Evolutionary conservation across 805 yeast genomes (phyloP).

Genomic region (Yarrowia yakushimensis): DNA sequence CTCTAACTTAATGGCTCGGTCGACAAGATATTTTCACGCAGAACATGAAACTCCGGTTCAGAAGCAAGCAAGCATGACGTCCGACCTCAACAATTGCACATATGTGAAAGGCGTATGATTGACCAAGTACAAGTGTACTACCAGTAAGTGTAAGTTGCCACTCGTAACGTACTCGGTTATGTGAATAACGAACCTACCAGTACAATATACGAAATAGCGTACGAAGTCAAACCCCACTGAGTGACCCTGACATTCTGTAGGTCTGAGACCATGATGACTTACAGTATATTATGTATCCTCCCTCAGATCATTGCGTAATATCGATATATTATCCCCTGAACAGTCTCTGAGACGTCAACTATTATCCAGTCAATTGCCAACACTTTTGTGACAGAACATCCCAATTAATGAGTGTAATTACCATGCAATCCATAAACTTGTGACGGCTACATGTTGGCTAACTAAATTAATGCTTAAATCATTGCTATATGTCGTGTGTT

Average conservation of each 20-base stretch:
- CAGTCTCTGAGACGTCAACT: neutral
- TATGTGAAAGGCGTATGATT: too few relatives aligned
- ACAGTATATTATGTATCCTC: neutral
- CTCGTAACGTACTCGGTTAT: too few relatives aligned
- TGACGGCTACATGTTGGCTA: too few relatives aligned
- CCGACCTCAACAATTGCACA: too few relatives aligned
- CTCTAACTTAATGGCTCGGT: constrained; percentile 1
- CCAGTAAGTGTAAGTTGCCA: too few relatives aligned
- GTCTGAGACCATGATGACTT: neutral
- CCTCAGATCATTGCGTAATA: neutral
- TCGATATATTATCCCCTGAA: neutral
- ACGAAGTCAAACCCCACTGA: neutral
- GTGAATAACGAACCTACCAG: too few relatives aligned
- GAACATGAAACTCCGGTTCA: neutral
- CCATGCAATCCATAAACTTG: too few relatives aligned
- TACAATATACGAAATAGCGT: too few relatives aligned
- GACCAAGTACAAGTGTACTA: too few relatives aligned
- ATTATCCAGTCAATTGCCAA: neutral
- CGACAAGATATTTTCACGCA: neutral
- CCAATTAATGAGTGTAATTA: too few relatives aligned
- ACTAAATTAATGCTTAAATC: constrained; percentile 8
- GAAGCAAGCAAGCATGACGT: neutral
- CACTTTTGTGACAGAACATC: neutral
- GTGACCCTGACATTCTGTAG: neutral
- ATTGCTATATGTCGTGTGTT: neutral